These are phyloP conservation scores for Ziziphus jujuba DNA, from an alignment of 306 rosid species.

Conservation along the genomic window DNA sequence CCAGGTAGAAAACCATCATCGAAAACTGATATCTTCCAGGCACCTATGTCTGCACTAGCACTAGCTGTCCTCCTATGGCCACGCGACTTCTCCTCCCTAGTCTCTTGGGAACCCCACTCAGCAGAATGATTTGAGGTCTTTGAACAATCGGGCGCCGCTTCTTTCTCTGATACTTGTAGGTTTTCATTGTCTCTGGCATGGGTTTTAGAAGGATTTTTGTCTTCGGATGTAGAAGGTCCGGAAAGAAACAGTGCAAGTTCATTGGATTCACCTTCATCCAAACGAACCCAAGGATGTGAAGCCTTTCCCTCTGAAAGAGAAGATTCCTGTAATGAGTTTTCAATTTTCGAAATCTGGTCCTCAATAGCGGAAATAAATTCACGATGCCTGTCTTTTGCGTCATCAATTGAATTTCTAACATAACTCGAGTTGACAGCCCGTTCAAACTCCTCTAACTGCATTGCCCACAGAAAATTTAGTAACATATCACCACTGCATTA, in stretches of 20 bases:
- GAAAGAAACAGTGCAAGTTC: slow-evolving; percentile 87
- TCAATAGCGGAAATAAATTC: slow-evolving; percentile 66
- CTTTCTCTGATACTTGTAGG: slow-evolving; percentile 31
- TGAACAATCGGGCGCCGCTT: slow-evolving; percentile 29
- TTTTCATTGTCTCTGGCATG: slow-evolving; percentile 32
- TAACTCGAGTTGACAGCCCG: slow-evolving; percentile 71
- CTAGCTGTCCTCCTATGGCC: slow-evolving; percentile 95
- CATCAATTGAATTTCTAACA: slow-evolving; percentile 49
- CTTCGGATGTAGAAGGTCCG: slow-evolving; percentile 38
- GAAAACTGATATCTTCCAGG: slow-evolving; percentile 76
- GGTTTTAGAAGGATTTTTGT: slow-evolving; percentile 24
- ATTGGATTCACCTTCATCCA: slow-evolving; percentile 78
- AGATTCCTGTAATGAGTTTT: slow-evolving; percentile 50
- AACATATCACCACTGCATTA: slow-evolving; percentile 11
- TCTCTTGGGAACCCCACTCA: slow-evolving; percentile 36
- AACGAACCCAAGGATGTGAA: slow-evolving; percentile 66
- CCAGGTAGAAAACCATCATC: slow-evolving; percentile 38
- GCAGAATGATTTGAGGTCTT: slow-evolving; percentile 33
- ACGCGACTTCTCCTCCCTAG: slow-evolving; percentile 43
- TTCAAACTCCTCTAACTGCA: slow-evolving; percentile 89
- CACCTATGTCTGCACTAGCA: slow-evolving; percentile 76
- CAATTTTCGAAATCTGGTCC: slow-evolving; percentile 55
- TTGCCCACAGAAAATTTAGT: slow-evolving; percentile 27
- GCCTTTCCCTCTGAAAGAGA: slow-evolving; percentile 48
- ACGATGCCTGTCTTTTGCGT: slow-evolving; percentile 67